These are phyloP conservation scores for Sanguinoderma infundibulare DNA, from an alignment of 1,284 basidiomycete species.

Conservation along the genomic window DNA sequence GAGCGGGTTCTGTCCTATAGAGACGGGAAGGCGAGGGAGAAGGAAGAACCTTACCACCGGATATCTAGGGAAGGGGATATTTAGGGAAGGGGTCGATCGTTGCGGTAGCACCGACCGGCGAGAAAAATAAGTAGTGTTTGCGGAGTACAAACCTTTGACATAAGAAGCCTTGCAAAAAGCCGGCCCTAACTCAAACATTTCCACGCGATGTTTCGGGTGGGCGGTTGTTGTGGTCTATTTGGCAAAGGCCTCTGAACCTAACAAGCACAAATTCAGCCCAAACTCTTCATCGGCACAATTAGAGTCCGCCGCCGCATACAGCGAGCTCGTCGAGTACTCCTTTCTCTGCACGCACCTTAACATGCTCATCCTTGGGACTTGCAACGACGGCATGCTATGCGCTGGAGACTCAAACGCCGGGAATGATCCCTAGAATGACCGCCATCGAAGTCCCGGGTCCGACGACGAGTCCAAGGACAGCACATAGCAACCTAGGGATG, in stretches of 20 bases:
- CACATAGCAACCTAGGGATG: too few relatives aligned
- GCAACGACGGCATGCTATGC: too few relatives aligned
- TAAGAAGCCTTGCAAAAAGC: neutral
- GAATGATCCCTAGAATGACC: too few relatives aligned
- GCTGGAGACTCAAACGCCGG: too few relatives aligned
- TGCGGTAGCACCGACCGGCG: neutral
- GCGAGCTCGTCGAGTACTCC: neutral
- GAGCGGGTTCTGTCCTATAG: neutral
- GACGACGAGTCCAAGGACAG: too few relatives aligned
- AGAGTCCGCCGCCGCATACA: neutral
- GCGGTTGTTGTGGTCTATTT: constrained; percentile 5
- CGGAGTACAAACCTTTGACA: constrained; percentile 10
- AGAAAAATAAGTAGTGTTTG: neutral
- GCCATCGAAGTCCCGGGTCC: too few relatives aligned
- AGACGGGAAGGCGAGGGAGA: neutral
- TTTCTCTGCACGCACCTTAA: neutral
- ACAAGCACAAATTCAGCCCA: constrained; percentile 6
- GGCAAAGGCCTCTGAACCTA: constrained; percentile 10
- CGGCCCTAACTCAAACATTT: neutral
- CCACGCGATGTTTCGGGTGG: constrained; percentile 1
- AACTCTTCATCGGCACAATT: neutral
- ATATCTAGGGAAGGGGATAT: neutral
- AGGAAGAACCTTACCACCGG: neutral
- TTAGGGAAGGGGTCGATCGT: neutral
- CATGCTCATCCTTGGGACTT: too few relatives aligned